Evolutionary conservation across 257 asterid species (phyloP), one percentile per base, ranked within the genome.

Genomic region (Salvia splendens): DNA sequence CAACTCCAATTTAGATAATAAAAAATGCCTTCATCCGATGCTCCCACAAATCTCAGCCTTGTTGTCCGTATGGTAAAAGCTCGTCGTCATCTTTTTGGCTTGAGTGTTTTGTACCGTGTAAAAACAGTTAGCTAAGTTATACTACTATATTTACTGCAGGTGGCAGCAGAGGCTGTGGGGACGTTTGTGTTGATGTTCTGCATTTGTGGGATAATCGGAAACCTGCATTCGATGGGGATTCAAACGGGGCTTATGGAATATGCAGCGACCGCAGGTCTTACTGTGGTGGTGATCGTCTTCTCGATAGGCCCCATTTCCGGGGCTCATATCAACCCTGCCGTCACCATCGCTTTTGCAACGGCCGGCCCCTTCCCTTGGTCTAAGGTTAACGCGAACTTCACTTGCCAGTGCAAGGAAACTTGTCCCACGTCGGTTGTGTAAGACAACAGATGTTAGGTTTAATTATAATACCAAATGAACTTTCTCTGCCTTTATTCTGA

Each of bases 251-350:
- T 89, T 41, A 40, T 87, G 74, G 97, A 85, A 42, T 89, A 89
- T 54, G 96, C 98, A 68, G 71, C 81, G 36, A 87, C 96, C 36
- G 96, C 97, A 68, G 93, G 95, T 40, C 61, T 87, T 16, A 80
- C 96, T 0, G 97, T 89, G 11, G 70, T 79, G 0, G 79, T 89
- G 46, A 68, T 86, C 8, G 89, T 92, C 41, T 86, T 77, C 86
- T 79, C 95, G 0, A 74, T 87, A 12, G 95, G 95, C 50, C 66
- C 89, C 40, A 89, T 89, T 35, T 92, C 98, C 38, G 97, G 98
- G 12, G 98, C 96, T 70, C 98, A 92, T 72, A 78, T 89, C 17
- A 89, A 89, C 67, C 98, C 97, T 56, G 86, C 98, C 14, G 92
- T 89, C 33, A 87, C 97, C 0, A 63, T 92, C 2, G 95, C 98